Evolutionary conservation across 805 yeast genomes (phyloP).

Genomic region (Ascoidea tarda): DNA sequence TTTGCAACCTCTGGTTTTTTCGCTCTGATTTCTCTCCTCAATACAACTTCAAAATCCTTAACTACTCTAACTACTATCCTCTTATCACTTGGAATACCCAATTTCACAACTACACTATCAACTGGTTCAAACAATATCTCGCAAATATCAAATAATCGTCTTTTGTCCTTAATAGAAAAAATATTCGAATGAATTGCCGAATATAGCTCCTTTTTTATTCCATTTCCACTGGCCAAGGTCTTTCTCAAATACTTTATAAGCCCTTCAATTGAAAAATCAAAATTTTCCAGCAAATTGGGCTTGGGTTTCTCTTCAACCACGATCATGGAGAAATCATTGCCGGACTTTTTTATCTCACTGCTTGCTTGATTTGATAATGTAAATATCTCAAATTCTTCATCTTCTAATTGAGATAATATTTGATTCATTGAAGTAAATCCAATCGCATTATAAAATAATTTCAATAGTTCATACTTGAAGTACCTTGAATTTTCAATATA

Average conservation of each 20-base stretch:
- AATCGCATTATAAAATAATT: slow-evolving; percentile 33
- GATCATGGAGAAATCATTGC: slow-evolving; percentile 28
- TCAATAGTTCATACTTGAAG: slow-evolving; percentile 35
- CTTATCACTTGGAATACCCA: slow-evolving; percentile 56
- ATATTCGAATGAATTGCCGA: slow-evolving; percentile 47
- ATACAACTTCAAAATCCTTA: slow-evolving; percentile 38
- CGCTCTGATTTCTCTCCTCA: slow-evolving; percentile 32
- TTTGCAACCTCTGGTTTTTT: no score
- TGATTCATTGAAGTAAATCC: slow-evolving; percentile 60
- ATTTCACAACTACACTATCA: slow-evolving; percentile 44
- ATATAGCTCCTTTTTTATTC: slow-evolving; percentile 56
- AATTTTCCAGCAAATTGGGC: slow-evolving; percentile 32
- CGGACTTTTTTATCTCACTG: slow-evolving; percentile 7
- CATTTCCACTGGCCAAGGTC: slow-evolving; percentile 34
- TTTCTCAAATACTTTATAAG: slow-evolving; percentile 50
- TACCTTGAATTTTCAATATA: slow-evolving; percentile 41
- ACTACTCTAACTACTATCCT: slow-evolving; percentile 44
- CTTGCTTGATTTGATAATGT: slow-evolving; percentile 7
- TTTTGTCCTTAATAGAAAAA: slow-evolving; percentile 41
- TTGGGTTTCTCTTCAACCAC: slow-evolving; percentile 41
- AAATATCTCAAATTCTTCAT: slow-evolving; percentile 37
- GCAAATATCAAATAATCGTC: slow-evolving; percentile 49
- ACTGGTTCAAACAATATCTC: slow-evolving; percentile 50
- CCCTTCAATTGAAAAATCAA: slow-evolving; percentile 51
- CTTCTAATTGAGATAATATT: slow-evolving; percentile 41